A percentile compares a stretch with the other conserved stretches of the same genome.
These are phyloP conservation scores for Skeletonema menzelii DNA, from an alignment of 108 stramenopile genomes.

Conservation along the genomic window DNA sequence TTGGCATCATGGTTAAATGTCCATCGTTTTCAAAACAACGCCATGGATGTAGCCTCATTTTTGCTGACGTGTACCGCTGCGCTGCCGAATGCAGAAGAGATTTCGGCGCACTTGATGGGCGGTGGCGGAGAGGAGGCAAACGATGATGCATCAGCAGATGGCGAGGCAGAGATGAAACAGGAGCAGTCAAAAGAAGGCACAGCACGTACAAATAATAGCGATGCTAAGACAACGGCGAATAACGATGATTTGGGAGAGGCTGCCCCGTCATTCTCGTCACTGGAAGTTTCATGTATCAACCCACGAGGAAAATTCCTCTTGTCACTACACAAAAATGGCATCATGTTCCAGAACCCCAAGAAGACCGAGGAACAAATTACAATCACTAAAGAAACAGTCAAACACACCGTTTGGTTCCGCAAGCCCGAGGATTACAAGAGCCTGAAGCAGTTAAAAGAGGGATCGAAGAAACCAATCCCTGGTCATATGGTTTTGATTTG, in stretches of 20 bases:
- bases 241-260: neutral
- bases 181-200: neutral
- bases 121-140: constrained; percentile 11
- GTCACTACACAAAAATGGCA: constrained; percentile 42
- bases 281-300: constrained; percentile 53
- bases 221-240: neutral
- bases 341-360: constrained; percentile 45
- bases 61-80: constrained; percentile 33
- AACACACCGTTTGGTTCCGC: constrained; percentile 59
- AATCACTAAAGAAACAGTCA: constrained; percentile 7
- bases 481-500: constrained; percentile 44
- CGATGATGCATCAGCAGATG: neutral
- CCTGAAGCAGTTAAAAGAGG: constrained; percentile 11
- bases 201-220: neutral
- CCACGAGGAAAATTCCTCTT: constrained; percentile 61
- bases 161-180: neutral
- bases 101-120: constrained; percentile 40
- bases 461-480: constrained; percentile 2
- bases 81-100: constrained; percentile 49
- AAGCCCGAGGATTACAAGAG: constrained; percentile 73
- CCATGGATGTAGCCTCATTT: constrained; percentile 40
- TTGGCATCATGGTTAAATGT: constrained; percentile 21
- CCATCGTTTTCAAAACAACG: constrained; percentile 37
- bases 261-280: neutral
- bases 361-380: constrained; percentile 44